Evolutionary conservation across 306 rosid species (phyloP).

Genomic region (Senna tora): DNA sequence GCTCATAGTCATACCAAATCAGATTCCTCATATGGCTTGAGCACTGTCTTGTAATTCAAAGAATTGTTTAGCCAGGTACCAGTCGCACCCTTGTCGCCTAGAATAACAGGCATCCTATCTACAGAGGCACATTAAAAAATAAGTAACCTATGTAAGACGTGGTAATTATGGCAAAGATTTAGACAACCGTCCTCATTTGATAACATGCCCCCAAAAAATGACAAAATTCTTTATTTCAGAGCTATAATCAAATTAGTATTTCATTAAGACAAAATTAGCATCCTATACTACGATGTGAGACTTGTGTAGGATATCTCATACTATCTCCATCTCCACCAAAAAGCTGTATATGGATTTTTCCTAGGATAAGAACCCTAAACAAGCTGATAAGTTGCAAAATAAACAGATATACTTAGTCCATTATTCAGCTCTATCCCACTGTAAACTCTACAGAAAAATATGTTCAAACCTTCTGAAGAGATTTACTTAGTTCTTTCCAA

Average conservation of each 20-base stretch:
- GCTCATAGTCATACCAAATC: constrained; percentile 65
- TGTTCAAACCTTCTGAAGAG: neutral
- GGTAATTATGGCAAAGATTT: constrained; percentile 30
- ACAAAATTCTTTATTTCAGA: neutral
- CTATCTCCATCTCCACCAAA: too few species aligned
- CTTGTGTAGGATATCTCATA: too few species aligned
- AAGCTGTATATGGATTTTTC: too few species aligned
- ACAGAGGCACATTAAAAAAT: constrained; percentile 35
- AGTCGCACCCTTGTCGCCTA: constrained; percentile 70
- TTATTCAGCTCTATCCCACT: too few species aligned
- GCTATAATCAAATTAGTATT: neutral
- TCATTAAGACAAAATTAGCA: neutral
- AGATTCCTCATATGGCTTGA: constrained; percentile 73
- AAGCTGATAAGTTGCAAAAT: neutral
- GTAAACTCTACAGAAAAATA: neutral
- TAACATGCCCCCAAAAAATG: neutral
- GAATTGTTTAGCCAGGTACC: constrained; percentile 72
- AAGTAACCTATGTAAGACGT: constrained; percentile 19
- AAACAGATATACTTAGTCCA: neutral
- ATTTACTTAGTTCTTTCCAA: neutral
- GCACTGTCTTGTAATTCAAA: constrained; percentile 58
- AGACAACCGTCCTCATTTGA: constrained; percentile 7
- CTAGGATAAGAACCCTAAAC: neutral
- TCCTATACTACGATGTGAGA: too few species aligned
- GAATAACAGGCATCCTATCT: constrained; percentile 96